phyloP scores from a whole-genome alignment of 345 rosid species.

The Dimocarpus longan region DNA sequence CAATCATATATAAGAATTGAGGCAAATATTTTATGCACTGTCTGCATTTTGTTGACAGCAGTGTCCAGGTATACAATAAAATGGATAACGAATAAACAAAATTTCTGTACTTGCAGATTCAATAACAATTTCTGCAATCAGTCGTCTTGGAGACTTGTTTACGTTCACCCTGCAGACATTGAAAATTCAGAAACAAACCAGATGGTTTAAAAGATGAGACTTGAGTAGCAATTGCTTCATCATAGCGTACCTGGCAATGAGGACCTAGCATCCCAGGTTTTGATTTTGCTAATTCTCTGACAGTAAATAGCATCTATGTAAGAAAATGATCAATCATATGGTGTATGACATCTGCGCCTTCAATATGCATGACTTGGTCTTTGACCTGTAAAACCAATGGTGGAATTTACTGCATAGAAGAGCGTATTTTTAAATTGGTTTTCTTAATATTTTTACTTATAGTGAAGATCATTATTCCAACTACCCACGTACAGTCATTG shows the following conservation, averaged over 20 bases:
- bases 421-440: neutral
- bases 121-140: neutral
- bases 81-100: slow-evolving; percentile 25
- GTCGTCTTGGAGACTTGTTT: neutral
- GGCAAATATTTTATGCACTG: neutral
- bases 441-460: neutral
- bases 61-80: neutral
- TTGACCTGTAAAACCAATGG: slow-evolving; percentile 59
- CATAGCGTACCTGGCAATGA: slow-evolving; percentile 7
- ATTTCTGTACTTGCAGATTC: slow-evolving; percentile 12
- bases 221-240: neutral
- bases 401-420: neutral
- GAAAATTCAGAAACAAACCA: neutral
- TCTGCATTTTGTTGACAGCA: neutral
- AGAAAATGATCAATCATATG: slow-evolving; percentile 85
- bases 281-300: neutral
- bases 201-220: neutral
- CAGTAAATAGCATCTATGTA: slow-evolving; percentile 28
- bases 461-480: too few relatives aligned
- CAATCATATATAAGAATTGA: neutral
- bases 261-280: too few relatives aligned
- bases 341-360: slow-evolving; percentile 89
- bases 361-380: slow-evolving; percentile 64
- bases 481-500: too few relatives aligned
- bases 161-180: slow-evolving; percentile 19